These are phyloP conservation scores for Nemania abortiva DNA, from an alignment of 2,329 filamentous ascomycete species.

Conservation along the genomic window DNA sequence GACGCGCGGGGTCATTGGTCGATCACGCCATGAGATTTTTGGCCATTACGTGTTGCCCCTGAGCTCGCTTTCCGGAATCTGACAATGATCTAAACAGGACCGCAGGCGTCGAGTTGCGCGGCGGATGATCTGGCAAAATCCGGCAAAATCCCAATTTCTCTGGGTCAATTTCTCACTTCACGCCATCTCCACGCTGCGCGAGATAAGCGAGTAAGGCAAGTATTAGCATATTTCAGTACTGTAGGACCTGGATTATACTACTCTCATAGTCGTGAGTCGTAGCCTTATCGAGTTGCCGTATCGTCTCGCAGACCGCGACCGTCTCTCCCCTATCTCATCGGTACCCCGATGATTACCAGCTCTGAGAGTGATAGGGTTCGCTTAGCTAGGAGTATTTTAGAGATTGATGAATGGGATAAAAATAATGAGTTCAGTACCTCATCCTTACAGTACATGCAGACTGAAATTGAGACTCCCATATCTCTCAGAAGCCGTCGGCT, in stretches of 20 bases:
- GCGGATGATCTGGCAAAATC: conserved; percentile 16
- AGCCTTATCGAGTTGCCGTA: not conserved
- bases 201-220: not conserved
- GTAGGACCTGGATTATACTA: not conserved
- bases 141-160: conserved; percentile 17
- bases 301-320: too few relatives aligned
- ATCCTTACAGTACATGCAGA: too few relatives aligned
- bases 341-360: too few relatives aligned
- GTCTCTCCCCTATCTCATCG: too few relatives aligned
- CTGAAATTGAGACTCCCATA: too few relatives aligned
- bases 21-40: not conserved
- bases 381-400: not conserved
- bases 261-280: not conserved
- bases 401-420: not conserved
- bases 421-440: too few relatives aligned
- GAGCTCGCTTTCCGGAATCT: not conserved
- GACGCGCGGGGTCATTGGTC: not conserved
- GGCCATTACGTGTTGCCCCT: not conserved
- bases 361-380: not conserved
- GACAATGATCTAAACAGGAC: not conserved
- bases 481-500: too few relatives aligned
- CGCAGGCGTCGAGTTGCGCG: not conserved
- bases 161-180: not conserved
- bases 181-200: not conserved
- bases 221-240: not conserved